phyloP scores from a whole-genome alignment of 139 green algal genomes.

The Picochlorum sp. region DNA sequence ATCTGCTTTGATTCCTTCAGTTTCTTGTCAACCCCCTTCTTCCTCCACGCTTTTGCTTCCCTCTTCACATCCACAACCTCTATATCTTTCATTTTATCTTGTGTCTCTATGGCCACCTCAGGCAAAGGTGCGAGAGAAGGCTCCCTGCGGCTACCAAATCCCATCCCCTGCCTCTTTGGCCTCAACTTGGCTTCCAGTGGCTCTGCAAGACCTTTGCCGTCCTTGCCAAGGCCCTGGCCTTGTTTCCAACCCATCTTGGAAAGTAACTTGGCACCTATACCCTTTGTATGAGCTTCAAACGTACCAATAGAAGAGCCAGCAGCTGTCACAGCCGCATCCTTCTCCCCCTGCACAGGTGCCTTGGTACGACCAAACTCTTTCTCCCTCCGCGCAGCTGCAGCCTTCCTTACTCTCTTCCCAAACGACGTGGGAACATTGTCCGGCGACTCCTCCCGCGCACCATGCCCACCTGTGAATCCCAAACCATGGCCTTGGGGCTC shows the following conservation, averaged over 20 bases:
- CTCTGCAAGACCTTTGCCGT: conserved; percentile 64
- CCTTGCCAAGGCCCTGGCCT: conserved; percentile 56
- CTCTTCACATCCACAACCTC: background rate
- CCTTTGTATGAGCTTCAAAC: conserved; percentile 91
- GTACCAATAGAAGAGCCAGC: conserved; percentile 36
- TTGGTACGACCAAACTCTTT: background rate
- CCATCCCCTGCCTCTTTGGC: conserved; percentile 91
- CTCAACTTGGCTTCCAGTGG: conserved; percentile 79
- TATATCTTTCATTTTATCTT: conserved; percentile 5
- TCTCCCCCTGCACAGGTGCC: conserved; percentile 22
- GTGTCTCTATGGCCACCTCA: conserved; percentile 10
- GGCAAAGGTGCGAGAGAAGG: conserved; percentile 28
- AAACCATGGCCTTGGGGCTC: background rate
- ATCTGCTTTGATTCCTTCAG: conserved; percentile 30
- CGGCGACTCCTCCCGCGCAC: conserved; percentile 34
- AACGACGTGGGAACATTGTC: conserved; percentile 69
- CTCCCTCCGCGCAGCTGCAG: conserved; percentile 20
- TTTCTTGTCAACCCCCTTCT: conserved; percentile 33
- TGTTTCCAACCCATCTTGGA: conserved; percentile 89
- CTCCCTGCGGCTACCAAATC: conserved; percentile 62
- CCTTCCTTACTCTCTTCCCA: conserved; percentile 46
- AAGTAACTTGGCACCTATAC: conserved; percentile 90
- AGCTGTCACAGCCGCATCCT: conserved; percentile 6
- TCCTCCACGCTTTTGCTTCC: conserved; percentile 46
- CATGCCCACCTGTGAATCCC: conserved; percentile 6